Conservation (phyloP, 208 protist species). For the Crithidia fasciculata region DNA sequence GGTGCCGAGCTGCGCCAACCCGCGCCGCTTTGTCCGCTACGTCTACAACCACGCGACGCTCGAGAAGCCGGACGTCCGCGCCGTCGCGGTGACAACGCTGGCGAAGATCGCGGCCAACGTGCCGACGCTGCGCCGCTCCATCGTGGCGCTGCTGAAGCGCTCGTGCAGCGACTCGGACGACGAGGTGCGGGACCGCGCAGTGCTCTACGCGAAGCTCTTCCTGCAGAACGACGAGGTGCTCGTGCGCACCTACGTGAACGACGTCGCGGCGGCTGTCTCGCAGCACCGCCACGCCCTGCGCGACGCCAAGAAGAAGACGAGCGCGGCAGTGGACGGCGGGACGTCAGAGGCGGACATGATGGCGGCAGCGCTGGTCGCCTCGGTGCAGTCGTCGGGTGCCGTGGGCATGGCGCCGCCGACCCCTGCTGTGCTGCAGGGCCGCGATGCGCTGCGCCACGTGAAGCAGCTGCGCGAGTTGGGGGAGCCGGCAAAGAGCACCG, state of each 20-base stretch:
- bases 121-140: conserved; percentile 84
- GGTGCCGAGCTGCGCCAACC: conserved; percentile 89
- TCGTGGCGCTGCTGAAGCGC: conserved; percentile 92
- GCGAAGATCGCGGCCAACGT: conserved; percentile 96
- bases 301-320: neutral
- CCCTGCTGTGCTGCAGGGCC: conserved; percentile 59
- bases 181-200: conserved; percentile 98
- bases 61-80: conserved; percentile 93
- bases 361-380: conserved; percentile 18
- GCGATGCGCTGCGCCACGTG: conserved; percentile 70
- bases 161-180: conserved; percentile 96
- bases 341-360: conserved; percentile 20
- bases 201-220: conserved; percentile 93
- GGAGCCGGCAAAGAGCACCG: conserved; percentile 64
- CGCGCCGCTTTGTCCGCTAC: conserved; percentile 94
- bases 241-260: conserved; percentile 68
- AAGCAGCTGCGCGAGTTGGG: conserved; percentile 77
- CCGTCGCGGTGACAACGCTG: conserved; percentile 96
- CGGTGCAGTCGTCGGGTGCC: conserved; percentile 3
- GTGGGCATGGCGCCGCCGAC: neutral
- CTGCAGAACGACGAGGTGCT: conserved; percentile 68
- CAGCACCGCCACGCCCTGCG: conserved; percentile 36
- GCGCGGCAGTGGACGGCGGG: neutral
- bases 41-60: conserved; percentile 98
- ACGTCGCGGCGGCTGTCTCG: conserved; percentile 68